Base-by-base conservation (phyloP, 2,329 filamentous ascomycete genomes). In the Westerdykella ornata region DNA sequence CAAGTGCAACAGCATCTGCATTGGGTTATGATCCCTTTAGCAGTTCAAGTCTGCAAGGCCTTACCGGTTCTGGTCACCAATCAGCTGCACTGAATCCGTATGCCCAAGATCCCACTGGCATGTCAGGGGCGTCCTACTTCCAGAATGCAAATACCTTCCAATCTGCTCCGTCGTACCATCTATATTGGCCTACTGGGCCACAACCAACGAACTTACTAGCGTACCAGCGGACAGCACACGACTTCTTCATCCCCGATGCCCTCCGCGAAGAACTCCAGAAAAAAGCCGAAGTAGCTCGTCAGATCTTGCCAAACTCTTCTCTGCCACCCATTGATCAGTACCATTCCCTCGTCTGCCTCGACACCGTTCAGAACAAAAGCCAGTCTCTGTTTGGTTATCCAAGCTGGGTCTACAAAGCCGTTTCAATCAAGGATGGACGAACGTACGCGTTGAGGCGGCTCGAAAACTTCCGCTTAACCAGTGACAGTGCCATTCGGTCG, bases 381-480 rank as follows among this genome's bases (percentile, higher is more conserved):
- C 78, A 82, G 3, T 76, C 79, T 11, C 79, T 85, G 13, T 96
- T 96, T 66, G 88, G 88, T 19, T 94, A 88, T 57, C 80, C 84
- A 5, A 95, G 84, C 54, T 97, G 89, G 88, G 80, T 95, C 1
- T 98, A 96, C 71, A 97, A 97, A 69, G 90, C 89, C 7, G 82
- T 84, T 17, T 94, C 88, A 5, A 83, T 78, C 64, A 92, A 92
- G 61, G 90, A 90, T 54, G 92, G 89, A 9, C 82, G 85, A 50
- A 80, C 82, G n/a, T 97, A 94, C 66, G 88, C 84, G 43, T 72
- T 98, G 35, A 79, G 92, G 48, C 78, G 92, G 47, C 76, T 98
- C 16, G 88, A 96, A 74, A 85, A 88, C 37, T 96, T 88, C 60
- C 83, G 88, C 9, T 69, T 97, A 38, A 92, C 85, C 12, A 94